Conservation (phyloP, 1,284 basidiomycete species). For the Ganoderma meredithae region DNA sequence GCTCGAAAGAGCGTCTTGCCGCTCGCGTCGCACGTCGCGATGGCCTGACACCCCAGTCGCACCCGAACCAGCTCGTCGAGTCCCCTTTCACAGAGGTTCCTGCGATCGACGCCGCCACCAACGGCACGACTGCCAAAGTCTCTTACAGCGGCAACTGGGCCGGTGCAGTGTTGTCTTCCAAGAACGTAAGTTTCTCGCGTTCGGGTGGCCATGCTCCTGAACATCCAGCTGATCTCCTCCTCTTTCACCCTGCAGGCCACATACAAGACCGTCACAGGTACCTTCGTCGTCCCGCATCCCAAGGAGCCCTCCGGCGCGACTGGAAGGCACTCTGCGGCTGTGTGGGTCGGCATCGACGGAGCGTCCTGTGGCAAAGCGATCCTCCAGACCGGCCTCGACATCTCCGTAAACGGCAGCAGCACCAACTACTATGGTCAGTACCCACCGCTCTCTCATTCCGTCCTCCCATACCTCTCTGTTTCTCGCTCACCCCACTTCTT, state of each 20-base stretch:
- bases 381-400: conserved; percentile 41
- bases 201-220: too few relatives aligned
- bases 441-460: too few relatives aligned
- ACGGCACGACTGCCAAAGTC: conserved; percentile 25
- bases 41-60: conserved; percentile 26
- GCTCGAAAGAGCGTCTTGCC: conserved; percentile 28
- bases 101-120: conserved; percentile 2
- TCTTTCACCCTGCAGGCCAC: conserved; percentile 26
- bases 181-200: conserved; percentile 19
- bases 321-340: conserved; percentile 38
- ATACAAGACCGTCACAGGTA: conserved; percentile 41
- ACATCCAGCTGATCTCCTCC: background rate
- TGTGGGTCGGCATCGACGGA: conserved; percentile 33
- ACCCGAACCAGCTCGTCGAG: conserved; percentile 22
- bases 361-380: conserved; percentile 30
- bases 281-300: conserved; percentile 42
- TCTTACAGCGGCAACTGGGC: conserved; percentile 40
- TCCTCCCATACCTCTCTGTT: too few relatives aligned
- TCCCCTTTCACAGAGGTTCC: conserved; percentile 7
- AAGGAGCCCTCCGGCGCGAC: conserved; percentile 35
- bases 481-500: too few relatives aligned
- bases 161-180: conserved; percentile 34
- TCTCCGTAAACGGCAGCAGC: conserved; percentile 34
- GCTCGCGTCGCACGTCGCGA: conserved; percentile 30
- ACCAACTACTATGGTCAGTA: conserved; percentile 32